phyloP scores from a whole-genome alignment of 352 stramenopile genomes.

The Globisporangium emineosum region DNA sequence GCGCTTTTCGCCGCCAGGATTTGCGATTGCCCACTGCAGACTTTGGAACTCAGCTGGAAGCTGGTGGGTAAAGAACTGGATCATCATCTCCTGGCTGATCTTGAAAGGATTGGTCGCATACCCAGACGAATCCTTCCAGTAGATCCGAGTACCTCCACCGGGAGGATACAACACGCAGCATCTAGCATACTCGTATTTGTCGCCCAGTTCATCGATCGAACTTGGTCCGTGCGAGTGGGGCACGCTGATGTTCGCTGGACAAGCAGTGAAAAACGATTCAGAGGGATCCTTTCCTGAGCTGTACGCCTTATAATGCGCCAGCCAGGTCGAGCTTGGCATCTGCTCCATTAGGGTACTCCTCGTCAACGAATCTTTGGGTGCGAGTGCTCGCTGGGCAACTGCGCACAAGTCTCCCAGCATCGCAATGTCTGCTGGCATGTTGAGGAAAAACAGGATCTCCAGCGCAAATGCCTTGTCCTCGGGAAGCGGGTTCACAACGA shows the following conservation, averaged over 20 bases:
- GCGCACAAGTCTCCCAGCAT: slow-evolving; percentile 36
- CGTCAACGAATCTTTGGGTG: not conserved
- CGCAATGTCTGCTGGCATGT: slow-evolving; percentile 34
- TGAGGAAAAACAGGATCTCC: slow-evolving; percentile 43
- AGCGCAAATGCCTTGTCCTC: slow-evolving; percentile 18
- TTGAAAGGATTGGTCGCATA: slow-evolving; percentile 36
- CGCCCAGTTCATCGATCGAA: slow-evolving; percentile 23
- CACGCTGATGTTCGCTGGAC: not conserved
- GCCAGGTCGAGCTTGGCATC: slow-evolving; percentile 19
- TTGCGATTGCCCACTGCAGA: slow-evolving; percentile 46
- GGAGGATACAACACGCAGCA: slow-evolving; percentile 44
- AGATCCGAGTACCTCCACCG: slow-evolving; percentile 16
- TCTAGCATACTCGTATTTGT: slow-evolving; percentile 13
- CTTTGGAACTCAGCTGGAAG: slow-evolving; percentile 19
- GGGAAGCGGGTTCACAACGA: slow-evolving; percentile 31
- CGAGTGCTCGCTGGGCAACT: slow-evolving; percentile 32
- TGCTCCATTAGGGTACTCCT: not conserved
- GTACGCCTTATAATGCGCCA: slow-evolving; percentile 19
- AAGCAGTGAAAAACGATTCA: not conserved
- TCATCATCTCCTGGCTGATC: slow-evolving; percentile 19
- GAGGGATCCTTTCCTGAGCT: not conserved
- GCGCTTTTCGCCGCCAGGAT: slow-evolving; percentile 28
- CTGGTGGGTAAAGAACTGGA: slow-evolving; percentile 32
- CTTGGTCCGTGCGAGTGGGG: slow-evolving; percentile 4
- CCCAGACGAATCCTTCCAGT: slow-evolving; percentile 22